A percentile compares a stretch with the other conserved stretches of the same genome.
phyloP scores from a whole-genome alignment of 805 yeast species.

The Metschnikowia koreensis region DNA sequence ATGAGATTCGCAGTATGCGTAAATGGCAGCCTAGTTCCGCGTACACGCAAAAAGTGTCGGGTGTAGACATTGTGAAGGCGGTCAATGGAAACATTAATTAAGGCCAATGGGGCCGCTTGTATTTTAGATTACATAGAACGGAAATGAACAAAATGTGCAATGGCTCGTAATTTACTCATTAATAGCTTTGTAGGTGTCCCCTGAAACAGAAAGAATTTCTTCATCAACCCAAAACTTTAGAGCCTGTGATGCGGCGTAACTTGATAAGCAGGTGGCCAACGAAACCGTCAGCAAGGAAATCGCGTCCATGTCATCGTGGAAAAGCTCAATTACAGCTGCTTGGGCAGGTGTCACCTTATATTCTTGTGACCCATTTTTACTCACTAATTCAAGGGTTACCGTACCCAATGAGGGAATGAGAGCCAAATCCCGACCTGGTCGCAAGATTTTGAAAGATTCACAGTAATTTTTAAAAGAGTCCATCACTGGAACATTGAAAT shows the following conservation, averaged over 20 bases:
- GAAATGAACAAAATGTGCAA: neutral
- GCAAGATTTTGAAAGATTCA: slow-evolving; percentile 38
- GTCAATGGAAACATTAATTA: slow-evolving; percentile 48
- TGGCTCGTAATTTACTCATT: neutral
- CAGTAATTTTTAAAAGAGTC: slow-evolving; percentile 44
- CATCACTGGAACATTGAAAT: slow-evolving; percentile 54
- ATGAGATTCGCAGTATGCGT: slow-evolving; percentile 78
- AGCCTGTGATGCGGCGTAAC: slow-evolving; percentile 24
- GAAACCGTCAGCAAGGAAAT: slow-evolving; percentile 25
- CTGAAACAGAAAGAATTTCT: slow-evolving; percentile 42
- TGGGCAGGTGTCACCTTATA: slow-evolving; percentile 65
- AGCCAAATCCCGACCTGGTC: slow-evolving; percentile 58
- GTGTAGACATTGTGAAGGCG: slow-evolving; percentile 63
- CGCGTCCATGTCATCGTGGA: slow-evolving; percentile 36
- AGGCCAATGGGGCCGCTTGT: neutral
- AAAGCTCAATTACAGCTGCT: slow-evolving; percentile 59
- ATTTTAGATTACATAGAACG: neutral
- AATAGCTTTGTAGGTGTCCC: slow-evolving; percentile 4
- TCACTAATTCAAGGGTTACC: slow-evolving; percentile 56
- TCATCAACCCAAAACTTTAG: slow-evolving; percentile 63
- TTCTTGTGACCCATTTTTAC: slow-evolving; percentile 15
- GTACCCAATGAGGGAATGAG: slow-evolving; percentile 59
- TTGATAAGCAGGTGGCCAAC: slow-evolving; percentile 22
- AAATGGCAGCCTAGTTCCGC: slow-evolving; percentile 65
- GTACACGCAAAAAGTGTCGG: slow-evolving; percentile 66